Percentiles rank a stretch among this genome's conserved stretches.
These are phyloP conservation scores for Platanus orientalis DNA, from an alignment of 164 flowering plant species.

Conservation along the genomic window DNA sequence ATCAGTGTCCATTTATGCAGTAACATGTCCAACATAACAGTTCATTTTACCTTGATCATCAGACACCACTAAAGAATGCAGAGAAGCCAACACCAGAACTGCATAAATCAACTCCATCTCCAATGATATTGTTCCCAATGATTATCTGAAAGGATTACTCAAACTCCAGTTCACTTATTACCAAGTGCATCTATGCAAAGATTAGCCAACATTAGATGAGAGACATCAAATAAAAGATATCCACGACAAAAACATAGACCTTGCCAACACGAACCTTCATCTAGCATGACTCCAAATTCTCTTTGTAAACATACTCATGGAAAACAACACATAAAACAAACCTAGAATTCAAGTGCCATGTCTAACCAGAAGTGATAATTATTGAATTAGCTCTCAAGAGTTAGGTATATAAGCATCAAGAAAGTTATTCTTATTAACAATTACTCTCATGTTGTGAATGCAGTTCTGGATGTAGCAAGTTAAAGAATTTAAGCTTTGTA, in stretches of 20 bases:
- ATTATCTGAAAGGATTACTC: background rate
- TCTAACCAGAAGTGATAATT: too few relatives aligned
- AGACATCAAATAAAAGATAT: background rate
- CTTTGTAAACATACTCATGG: background rate
- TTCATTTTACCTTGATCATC: background rate
- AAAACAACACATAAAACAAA: too few relatives aligned
- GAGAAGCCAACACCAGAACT: constrained; percentile 1
- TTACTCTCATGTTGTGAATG: too few relatives aligned
- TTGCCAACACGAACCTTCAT: background rate
- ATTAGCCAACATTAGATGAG: background rate
- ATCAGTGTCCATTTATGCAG: too few relatives aligned
- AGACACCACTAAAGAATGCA: background rate
- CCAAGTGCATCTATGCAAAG: background rate
- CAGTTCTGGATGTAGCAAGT: too few relatives aligned
- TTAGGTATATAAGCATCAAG: too few relatives aligned
- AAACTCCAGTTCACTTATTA: background rate
- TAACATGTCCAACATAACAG: too few relatives aligned
- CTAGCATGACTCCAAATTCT: background rate
- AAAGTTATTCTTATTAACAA: too few relatives aligned
- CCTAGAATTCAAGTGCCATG: too few relatives aligned
- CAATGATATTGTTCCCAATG: background rate
- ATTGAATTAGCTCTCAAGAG: too few relatives aligned
- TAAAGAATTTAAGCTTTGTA: too few relatives aligned
- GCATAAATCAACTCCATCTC: constrained; percentile 1
- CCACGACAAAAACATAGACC: background rate